Evolutionary conservation across 352 stramenopile genomes (phyloP), one percentile per base, ranked within the genome.

Genomic region (Phytophthora sp.): DNA sequence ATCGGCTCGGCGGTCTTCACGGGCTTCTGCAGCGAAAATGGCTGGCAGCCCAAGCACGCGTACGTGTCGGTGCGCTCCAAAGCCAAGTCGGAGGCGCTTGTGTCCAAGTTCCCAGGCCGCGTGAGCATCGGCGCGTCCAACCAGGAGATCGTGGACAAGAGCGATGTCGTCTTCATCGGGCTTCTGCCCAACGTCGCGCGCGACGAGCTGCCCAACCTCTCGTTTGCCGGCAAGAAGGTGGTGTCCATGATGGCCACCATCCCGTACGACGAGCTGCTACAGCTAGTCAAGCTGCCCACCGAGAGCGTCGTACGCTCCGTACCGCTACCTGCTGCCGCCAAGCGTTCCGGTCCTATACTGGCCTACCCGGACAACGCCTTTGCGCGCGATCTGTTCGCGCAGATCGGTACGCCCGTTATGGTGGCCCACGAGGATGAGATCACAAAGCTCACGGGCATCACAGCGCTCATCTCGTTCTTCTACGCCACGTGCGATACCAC

Each of bases 191-290:
- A 89, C 39, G 74, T 95, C 16, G 88, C 88, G 31, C 73, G 65
- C 41, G 63, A 89, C 58, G 82, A 91, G 63, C 73, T 94, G 39
- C 88, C 84, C 31, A 85, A 82, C 69, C 74, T 95, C 42, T 77
- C 66, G 26, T 94, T 95, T 42, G 66, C 73, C 18, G 50, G 82
- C 7, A 70, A 72, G 59, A 89, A 93, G 71, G 82, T 95, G 31
- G 74, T 95, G 39, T 94, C 85, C 55, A 95, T 94, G 88, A 95
- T 95, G 88, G 88, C 88, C 44, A 95, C 88, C 30, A 93, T 95
- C 69, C 88, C 85, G 27, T 95, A 90, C 76, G 81, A 94, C 12
- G 85, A 95, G 57, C 73, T 95, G 47, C 60, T 94, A 44, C 31
- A 78, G 52, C 83, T 94, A 20, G 80, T 94, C 11, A 66, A 82